phyloP scores from a whole-genome alignment of 2,329 filamentous ascomycete species.

The Microthyrium microscopicum region DNA sequence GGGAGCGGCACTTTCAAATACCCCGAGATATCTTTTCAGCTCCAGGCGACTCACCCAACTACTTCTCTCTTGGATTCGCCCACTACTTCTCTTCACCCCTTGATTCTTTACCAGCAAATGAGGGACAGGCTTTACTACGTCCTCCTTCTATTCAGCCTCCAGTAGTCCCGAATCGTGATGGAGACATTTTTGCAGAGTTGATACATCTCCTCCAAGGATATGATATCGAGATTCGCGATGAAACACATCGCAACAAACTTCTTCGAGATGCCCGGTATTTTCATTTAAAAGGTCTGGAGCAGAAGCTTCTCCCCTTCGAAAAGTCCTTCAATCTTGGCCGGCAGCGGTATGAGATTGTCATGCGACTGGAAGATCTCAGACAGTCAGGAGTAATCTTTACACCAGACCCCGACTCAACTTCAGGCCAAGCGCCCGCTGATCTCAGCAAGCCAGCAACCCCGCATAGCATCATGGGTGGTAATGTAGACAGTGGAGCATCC shows the following conservation, averaged over 20 bases:
- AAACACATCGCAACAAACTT: constrained; percentile 59
- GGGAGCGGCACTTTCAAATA: constrained; percentile 74
- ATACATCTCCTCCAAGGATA: constrained; percentile 73
- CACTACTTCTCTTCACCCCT: constrained; percentile 69
- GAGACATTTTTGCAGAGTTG: constrained; percentile 71
- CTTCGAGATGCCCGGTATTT: constrained; percentile 83
- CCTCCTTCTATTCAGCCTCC: constrained; percentile 78
- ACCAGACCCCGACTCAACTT: constrained; percentile 24
- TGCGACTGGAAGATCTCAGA: constrained; percentile 74
- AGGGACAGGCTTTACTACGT: constrained; percentile 60
- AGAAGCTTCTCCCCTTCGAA: constrained; percentile 62
- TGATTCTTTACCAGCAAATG: constrained; percentile 73
- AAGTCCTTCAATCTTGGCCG: constrained; percentile 60
- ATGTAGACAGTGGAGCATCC: constrained; percentile 6
- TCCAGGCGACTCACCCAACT: constrained; percentile 86
- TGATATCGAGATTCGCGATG: constrained; percentile 56
- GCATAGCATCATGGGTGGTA: not conserved
- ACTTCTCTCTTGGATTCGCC: constrained; percentile 80
- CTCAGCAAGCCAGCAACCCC: not conserved
- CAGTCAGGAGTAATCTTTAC: constrained; percentile 64
- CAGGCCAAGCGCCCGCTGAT: constrained; percentile 8
- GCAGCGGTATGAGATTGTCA: constrained; percentile 54
- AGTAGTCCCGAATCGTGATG: constrained; percentile 60
- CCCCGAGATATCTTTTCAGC: constrained; percentile 71
- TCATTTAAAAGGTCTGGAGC: constrained; percentile 81